phyloP scores from a whole-genome alignment of 345 rosid species.

The Lumnitzera racemosa region DNA sequence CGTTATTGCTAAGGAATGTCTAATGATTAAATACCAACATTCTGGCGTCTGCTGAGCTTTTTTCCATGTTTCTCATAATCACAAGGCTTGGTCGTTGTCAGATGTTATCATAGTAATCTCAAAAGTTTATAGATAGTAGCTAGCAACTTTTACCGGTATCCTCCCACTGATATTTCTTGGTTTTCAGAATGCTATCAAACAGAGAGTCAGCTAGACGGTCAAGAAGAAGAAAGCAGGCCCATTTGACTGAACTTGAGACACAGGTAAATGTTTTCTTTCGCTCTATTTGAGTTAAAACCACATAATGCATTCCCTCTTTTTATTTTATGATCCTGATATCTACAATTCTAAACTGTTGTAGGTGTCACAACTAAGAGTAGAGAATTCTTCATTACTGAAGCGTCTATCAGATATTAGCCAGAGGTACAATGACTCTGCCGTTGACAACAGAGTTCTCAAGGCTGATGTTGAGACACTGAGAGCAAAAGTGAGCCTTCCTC shows the following conservation, averaged over 20 bases:
- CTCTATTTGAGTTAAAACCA: too few relatives aligned
- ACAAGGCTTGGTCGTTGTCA: too few relatives aligned
- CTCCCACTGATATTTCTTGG: conserved; percentile 7
- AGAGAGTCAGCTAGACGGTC: conserved; percentile 97
- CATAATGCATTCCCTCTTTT: neutral
- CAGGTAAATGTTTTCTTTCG: conserved; percentile 34
- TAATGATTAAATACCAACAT: too few relatives aligned
- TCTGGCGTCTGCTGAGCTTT: too few relatives aligned
- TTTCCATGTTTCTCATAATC: too few relatives aligned
- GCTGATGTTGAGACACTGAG: conserved; percentile 88
- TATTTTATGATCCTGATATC: conserved; percentile 6
- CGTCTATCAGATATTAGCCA: conserved; percentile 69
- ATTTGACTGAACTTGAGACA: conserved; percentile 82
- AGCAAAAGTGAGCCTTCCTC: conserved; percentile 55
- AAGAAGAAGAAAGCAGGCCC: conserved; percentile 89
- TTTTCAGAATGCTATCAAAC: conserved; percentile 87
- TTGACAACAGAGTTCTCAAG: conserved; percentile 84
- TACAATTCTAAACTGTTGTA: conserved; percentile 11
- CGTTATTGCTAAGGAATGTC: too few relatives aligned
- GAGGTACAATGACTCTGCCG: conserved; percentile 65
- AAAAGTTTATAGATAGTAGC: too few relatives aligned
- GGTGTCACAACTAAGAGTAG: conserved; percentile 81
- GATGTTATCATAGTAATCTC: too few relatives aligned
- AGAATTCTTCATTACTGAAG: conserved; percentile 56
- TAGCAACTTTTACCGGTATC: neutral